Evolutionary conservation across 2,329 filamentous ascomycete species (phyloP), one percentile per base, ranked within the genome.

Genomic region (Fusarium brachygibbosum): DNA sequence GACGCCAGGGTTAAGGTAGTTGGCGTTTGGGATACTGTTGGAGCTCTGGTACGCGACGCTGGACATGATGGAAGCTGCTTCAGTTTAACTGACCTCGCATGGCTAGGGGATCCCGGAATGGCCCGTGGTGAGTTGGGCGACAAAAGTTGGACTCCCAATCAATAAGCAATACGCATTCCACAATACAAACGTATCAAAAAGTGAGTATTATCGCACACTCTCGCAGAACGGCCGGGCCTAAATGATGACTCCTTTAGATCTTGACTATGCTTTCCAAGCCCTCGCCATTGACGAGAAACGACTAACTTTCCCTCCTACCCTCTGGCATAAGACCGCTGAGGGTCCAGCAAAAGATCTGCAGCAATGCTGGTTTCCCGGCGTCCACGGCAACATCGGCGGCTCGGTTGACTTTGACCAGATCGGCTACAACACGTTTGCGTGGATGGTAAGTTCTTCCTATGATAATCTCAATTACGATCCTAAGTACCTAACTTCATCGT

Each of bases 181-280:
- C 10, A 45, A 45, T 45, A 45, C 42, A 16, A 45, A 16, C 10
- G 17, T 31, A 45, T 45, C 42, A 45, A 45, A 45, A 45, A 31
- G 42, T 31, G 28, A 45, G 42, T 45, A 31, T 31, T 12, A 31
- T 31, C 17, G 42, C 42, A 31, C 17, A 10, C 31, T 17, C 25
- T 45, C 11, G 42, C 17, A 45, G 42, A 45, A 31, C 17, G 16
- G 9, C 42, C 8, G 17, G 28, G 17, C 9, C 42, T 45, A 19
- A 45, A 31, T 5, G 41, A 42, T 13, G 25, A 45, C 28, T 45
- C 42, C 28, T 21, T 31, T 9, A 45, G 28, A 45, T 31, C 16
- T 45, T 31, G 42, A 45, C 42, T 45, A 45, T 45, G 42, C 42
- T 45, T 45, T 45, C 28, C 28, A 45, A 45, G 42, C 42, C 42